A percentile compares a stretch with the other conserved stretches of the same genome.
These are phyloP conservation scores for Rhizopogon sp. DNA, from an alignment of 768 basidiomycete genomes.

Conservation along the genomic window DNA sequence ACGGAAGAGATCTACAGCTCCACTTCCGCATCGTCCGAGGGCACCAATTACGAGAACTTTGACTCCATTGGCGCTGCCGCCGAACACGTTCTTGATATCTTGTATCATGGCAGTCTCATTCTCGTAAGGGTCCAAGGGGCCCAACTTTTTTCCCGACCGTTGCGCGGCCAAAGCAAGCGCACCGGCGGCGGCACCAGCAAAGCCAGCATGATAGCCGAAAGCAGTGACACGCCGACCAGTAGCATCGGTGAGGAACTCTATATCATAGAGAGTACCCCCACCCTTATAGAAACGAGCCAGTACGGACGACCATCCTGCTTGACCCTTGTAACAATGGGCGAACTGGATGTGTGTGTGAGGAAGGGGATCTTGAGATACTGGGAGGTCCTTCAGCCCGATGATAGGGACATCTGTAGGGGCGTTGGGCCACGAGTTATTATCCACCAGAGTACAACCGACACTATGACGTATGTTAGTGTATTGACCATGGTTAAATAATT, in stretches of 20 bases:
- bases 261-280: conserved; percentile 83
- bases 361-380: conserved; percentile 74
- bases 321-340: conserved; percentile 95
- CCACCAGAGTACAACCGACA: conserved; percentile 84
- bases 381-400: conserved; percentile 96
- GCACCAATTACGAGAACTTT: conserved; percentile 95
- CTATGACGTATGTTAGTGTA: conserved; percentile 34
- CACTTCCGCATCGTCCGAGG: conserved; percentile 88
- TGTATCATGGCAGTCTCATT: conserved; percentile 84
- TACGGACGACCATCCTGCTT: conserved; percentile 87
- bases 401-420: conserved; percentile 76
- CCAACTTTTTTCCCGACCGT: conserved; percentile 54
- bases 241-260: conserved; percentile 90
- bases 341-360: conserved; percentile 97
- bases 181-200: conserved; percentile 94
- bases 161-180: conserved; percentile 76
- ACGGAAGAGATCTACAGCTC: conserved; percentile 91
- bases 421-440: conserved; percentile 85
- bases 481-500: conserved; percentile 1
- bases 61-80: conserved; percentile 65
- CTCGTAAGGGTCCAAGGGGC: conserved; percentile 69
- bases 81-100: conserved; percentile 60
- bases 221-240: conserved; percentile 90
- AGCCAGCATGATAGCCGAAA: conserved; percentile 97
- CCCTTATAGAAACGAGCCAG: conserved; percentile 84